A percentile compares a stretch with the other conserved stretches of the same genome.
Evolutionary conservation across 202 grass and related monocot species (phyloP).

Genomic region (Brachypodium distachyon): DNA sequence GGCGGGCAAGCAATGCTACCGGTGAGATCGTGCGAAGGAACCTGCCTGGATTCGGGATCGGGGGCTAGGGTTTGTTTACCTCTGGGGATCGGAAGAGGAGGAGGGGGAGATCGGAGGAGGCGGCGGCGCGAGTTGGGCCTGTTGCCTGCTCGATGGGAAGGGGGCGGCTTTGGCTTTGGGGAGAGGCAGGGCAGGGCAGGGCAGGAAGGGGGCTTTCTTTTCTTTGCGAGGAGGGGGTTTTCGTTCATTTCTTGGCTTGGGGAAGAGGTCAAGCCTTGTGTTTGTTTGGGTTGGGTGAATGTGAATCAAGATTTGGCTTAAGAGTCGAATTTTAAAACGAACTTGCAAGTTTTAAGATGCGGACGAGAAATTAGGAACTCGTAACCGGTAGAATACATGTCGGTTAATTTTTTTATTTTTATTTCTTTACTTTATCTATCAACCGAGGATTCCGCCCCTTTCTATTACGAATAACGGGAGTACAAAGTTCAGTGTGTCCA

Average conservation of each 20-base stretch:
- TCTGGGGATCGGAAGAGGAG: background rate
- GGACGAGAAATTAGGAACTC: no score
- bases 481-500: no score
- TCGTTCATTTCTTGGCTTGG: background rate
- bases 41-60: background rate
- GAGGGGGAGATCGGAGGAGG: background rate
- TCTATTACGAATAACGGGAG: no score
- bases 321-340: no score
- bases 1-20: background rate
- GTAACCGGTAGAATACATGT: no score
- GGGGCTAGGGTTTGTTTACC: background rate
- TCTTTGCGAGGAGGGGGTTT: background rate
- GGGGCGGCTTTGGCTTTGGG: background rate
- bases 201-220: background rate
- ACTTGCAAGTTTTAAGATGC: no score
- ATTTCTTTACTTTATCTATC: no score
- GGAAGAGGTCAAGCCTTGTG: slow-evolving; percentile 13
- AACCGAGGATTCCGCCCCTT: no score
- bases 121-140: background rate
- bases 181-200: background rate
- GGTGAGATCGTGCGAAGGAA: background rate
- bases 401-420: no score
- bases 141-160: background rate
- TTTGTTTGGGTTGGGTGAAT: background rate
- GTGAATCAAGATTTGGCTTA: no score